phyloP scores from a whole-genome alignment of 306 rosid genomes.

The Quercus dentata region DNA sequence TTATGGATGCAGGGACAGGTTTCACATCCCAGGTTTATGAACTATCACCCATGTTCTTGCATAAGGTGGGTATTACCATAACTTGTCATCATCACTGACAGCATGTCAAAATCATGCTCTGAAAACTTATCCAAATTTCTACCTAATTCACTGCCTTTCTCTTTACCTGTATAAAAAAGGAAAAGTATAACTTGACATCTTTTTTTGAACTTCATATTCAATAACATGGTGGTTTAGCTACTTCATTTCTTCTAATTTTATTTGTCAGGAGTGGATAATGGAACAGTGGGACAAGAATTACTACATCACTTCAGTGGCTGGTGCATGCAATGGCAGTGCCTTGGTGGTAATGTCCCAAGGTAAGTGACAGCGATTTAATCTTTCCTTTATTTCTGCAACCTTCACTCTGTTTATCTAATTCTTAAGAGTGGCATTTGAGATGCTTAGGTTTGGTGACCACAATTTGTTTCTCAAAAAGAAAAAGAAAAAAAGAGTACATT shows the following conservation, averaged over 20 bases:
- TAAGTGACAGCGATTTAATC: background rate
- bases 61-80: constrained; percentile 29
- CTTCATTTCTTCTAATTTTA: background rate
- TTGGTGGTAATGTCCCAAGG: constrained; percentile 50
- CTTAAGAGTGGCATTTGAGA: background rate
- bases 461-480: background rate
- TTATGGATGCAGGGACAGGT: constrained; percentile 49
- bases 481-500: no score
- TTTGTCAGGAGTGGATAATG: constrained; percentile 45
- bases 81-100: background rate
- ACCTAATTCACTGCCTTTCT: no score
- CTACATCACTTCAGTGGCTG: constrained; percentile 44
- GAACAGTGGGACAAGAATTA: constrained; percentile 50
- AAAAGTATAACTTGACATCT: background rate
- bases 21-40: constrained; percentile 38
- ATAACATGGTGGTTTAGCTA: background rate
- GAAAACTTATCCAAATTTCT: no score
- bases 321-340: constrained; percentile 36
- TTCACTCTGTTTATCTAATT: background rate
- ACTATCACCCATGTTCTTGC: constrained; percentile 35
- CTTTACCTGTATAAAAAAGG: no score
- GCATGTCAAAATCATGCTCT: no score
- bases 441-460: background rate
- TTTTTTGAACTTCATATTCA: background rate
- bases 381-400: background rate